These are phyloP conservation scores for Chalaropsis thielavioides DNA, from an alignment of 2,329 filamentous ascomycete species.

Conservation along the genomic window DNA sequence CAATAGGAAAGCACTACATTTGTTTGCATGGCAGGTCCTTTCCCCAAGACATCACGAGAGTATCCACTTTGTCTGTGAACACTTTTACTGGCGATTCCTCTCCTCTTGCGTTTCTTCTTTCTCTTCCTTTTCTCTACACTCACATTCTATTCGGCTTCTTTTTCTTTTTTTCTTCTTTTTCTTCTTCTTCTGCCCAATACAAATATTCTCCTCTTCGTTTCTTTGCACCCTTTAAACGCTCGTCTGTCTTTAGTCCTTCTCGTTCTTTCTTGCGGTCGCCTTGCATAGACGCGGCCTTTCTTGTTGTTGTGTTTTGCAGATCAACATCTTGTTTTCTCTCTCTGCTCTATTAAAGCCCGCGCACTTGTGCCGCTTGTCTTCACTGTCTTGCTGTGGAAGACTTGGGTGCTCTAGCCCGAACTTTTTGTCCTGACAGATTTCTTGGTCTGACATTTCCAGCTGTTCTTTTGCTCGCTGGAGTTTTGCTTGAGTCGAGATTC, in stretches of 20 bases:
- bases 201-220: background rate
- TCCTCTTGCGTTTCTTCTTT: background rate
- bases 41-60: background rate
- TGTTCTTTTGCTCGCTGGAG: background rate
- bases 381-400: background rate
- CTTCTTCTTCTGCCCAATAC: background rate
- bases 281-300: background rate
- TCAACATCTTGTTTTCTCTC: background rate
- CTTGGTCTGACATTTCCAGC: background rate
- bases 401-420: background rate
- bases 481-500: background rate
- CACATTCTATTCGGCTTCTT: background rate
- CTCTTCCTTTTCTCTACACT: background rate
- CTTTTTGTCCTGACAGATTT: background rate
- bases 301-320: background rate
- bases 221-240: background rate
- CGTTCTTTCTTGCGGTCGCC: background rate
- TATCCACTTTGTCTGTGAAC: background rate
- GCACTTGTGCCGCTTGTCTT: background rate
- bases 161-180: background rate
- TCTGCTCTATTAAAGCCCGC: background rate
- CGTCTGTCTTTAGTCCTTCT: background rate
- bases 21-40: background rate
- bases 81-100: background rate
- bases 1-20: background rate